Evolutionary conservation across 2,329 filamentous ascomycete species (phyloP), one percentile per base, ranked within the genome.

Genomic region (Arthroderma sp.): DNA sequence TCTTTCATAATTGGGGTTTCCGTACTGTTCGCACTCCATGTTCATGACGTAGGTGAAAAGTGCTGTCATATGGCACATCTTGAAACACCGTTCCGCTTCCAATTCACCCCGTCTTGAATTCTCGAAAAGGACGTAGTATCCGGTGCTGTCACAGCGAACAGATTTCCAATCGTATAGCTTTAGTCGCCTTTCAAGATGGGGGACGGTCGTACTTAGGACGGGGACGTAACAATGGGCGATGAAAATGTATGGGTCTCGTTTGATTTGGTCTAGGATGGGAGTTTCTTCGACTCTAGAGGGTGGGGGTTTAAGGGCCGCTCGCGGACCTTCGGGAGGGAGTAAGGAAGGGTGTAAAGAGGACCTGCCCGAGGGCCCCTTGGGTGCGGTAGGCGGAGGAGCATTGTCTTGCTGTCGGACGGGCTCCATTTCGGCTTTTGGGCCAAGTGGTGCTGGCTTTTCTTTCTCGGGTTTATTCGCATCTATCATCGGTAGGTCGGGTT

Each of bases 31-130:
- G 45, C 86, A 80, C 58, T 89, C 83, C 86, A 98, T 94, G 38
- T 79, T 77, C 83, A 98, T 89, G 48, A 76, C 74, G 54, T 96
- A 96, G 1, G 83, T 95, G 68, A 98, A 98, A 51, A 98, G 77
- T 4, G 83, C 76, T 37, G 82, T 82, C 60, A 83, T 82, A 59
- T 95, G 81, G 52, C 84, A 87, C 42, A 80, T 75, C 44, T 77
- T 73, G 61, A 78, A 88, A 59, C 88, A 95, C 50, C 83, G 75
- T 53, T 85, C 81, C 0, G 86, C 82, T 63, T 95, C 87, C 45
- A 80, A 72, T 55, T 87, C 81, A 2, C 89, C 89, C 6, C 74
- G 71, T 44, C 77, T 75, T 1, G 79, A 85, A 55, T 89, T 82
- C 42, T 84, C 78, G 57, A 98, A 98, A n/a, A 87, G 71, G 43